Conservation (phyloP, 169 alveolate genomes). For the Amoebophrya sp. region DNA sequence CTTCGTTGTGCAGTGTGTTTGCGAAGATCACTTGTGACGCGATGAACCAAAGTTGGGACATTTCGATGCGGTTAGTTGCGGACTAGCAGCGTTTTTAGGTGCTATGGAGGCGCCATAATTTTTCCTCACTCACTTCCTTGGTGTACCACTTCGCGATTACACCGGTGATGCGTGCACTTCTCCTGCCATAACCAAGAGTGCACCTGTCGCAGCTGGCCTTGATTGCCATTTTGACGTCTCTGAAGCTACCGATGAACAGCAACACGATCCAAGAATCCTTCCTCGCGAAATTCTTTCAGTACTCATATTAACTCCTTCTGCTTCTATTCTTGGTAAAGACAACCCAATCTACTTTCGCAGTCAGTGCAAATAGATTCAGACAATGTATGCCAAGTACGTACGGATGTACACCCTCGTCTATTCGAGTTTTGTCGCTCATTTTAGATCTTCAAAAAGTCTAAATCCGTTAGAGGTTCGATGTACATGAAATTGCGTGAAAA, state of each 20-base stretch:
- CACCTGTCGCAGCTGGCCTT: background rate
- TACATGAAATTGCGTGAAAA: too few species aligned
- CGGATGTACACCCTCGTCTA: too few species aligned
- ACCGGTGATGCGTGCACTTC: conserved; percentile 5
- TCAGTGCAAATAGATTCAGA: too few species aligned
- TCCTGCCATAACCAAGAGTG: background rate
- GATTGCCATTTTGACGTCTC: background rate
- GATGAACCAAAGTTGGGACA: conserved; percentile 20
- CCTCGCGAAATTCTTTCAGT: background rate
- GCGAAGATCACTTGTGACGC: too few species aligned
- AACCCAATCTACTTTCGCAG: too few species aligned
- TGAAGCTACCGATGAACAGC: background rate
- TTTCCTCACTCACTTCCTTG: background rate
- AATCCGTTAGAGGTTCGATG: too few species aligned
- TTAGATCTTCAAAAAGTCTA: too few species aligned
- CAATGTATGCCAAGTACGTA: too few species aligned
- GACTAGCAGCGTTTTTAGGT: background rate
- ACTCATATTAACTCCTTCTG: too few species aligned
- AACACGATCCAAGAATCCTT: conserved; percentile 1
- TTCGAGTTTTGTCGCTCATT: too few species aligned
- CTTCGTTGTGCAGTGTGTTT: too few species aligned
- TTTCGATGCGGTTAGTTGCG: background rate
- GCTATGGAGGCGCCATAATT: background rate
- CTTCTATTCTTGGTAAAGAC: too few species aligned
- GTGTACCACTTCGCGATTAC: background rate